Evolutionary conservation across 768 basidiomycete genomes (phyloP).

Genomic region (Strobilomyces dryophilus): DNA sequence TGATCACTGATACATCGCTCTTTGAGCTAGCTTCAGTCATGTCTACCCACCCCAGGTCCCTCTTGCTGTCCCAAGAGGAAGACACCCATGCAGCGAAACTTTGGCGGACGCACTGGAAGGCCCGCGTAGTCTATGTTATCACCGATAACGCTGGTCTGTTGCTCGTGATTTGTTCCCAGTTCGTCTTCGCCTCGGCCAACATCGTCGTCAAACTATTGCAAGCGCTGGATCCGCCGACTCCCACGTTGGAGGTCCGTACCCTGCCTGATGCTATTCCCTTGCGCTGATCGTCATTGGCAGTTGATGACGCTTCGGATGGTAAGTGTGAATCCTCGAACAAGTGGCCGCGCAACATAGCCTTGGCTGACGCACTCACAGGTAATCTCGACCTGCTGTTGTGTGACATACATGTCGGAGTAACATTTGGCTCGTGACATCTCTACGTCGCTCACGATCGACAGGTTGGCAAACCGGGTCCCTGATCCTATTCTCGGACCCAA

Average conservation of each 20-base stretch:
- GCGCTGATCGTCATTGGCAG: conserved; percentile 22
- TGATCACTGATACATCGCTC: neutral
- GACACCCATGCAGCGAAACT: neutral
- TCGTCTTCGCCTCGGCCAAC: conserved; percentile 60
- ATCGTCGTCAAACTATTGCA: conserved; percentile 61
- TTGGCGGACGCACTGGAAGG: neutral
- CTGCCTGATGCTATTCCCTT: neutral
- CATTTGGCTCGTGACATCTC: neutral
- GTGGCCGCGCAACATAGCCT: neutral
- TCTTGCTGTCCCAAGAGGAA: neutral
- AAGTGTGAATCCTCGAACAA: conserved; percentile 6
- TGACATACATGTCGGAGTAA: conserved; percentile 44
- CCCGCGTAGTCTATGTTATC: conserved; percentile 6
- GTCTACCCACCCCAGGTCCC: neutral
- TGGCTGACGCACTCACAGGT: conserved; percentile 28
- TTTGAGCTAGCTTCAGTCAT: neutral
- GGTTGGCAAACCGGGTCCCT: conserved; percentile 39
- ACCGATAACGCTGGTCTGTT: conserved; percentile 53
- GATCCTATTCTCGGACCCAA: conserved; percentile 69
- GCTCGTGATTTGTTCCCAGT: conserved; percentile 52
- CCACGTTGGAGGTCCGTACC: conserved; percentile 48
- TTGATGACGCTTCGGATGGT: conserved; percentile 61
- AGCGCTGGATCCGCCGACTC: conserved; percentile 52
- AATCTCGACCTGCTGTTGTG: conserved; percentile 50
- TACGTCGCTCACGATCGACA: conserved; percentile 9